Percentiles rank a stretch among this genome's conserved stretches.
These are phyloP conservation scores for Scenedesmus sp. DNA, from an alignment of 163 green algal genomes.

Conservation along the genomic window DNA sequence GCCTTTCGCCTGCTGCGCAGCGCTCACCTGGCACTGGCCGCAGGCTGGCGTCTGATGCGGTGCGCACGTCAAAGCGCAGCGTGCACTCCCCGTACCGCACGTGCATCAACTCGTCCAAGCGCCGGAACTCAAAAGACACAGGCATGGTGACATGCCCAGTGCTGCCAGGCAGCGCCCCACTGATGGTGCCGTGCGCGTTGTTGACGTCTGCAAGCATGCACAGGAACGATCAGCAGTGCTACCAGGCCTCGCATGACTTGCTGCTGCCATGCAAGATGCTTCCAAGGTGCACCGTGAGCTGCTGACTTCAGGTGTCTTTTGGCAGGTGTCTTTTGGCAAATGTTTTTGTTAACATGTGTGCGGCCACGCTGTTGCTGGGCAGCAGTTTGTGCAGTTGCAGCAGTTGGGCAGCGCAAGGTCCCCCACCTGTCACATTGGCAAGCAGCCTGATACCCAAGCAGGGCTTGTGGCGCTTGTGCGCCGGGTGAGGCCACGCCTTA, in stretches of 20 bases:
- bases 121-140: neutral
- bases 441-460: neutral
- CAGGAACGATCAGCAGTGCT: neutral
- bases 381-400: neutral
- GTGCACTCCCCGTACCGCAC: neutral
- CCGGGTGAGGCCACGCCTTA: slow-evolving; percentile 25
- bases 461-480: neutral
- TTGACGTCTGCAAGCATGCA: slow-evolving; percentile 42
- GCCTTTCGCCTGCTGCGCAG: neutral
- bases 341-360: no score
- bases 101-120: slow-evolving; percentile 4
- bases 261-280: no score
- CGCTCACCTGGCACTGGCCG: slow-evolving; percentile 28
- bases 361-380: no score
- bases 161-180: neutral
- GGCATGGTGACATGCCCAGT: neutral
- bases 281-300: neutral
- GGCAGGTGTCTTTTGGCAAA: neutral
- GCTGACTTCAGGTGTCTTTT: neutral
- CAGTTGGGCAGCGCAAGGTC: neutral
- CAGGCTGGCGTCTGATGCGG: slow-evolving; percentile 30
- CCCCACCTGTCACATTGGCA: slow-evolving; percentile 29
- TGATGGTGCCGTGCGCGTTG: slow-evolving; percentile 6
- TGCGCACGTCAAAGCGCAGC: slow-evolving; percentile 12
- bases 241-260: neutral